Percentiles rank a stretch among this genome's conserved stretches.
Evolutionary conservation across 441 rosid species (phyloP).

Genomic region (Populus tomentosa): DNA sequence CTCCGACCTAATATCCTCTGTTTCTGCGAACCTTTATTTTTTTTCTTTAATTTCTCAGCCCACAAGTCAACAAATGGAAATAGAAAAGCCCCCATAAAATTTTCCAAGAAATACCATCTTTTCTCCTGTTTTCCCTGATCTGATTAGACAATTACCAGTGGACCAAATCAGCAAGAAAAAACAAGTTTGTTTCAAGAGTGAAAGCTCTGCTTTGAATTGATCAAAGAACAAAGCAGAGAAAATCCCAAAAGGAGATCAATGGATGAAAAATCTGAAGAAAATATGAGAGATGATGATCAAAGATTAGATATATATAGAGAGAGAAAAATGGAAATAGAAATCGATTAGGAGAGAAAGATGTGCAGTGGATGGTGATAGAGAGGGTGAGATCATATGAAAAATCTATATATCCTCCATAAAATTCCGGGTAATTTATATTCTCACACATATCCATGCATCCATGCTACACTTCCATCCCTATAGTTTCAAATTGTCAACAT

Average conservation of each 20-base stretch:
- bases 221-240: not conserved
- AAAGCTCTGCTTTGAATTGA: not conserved
- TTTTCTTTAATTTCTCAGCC: not conserved
- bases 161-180: not conserved
- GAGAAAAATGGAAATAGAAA: not conserved
- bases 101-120: not conserved
- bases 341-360: not conserved
- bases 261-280: not conserved
- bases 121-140: not conserved
- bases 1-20: not conserved
- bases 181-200: not conserved
- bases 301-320: not conserved
- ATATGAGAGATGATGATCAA: not conserved
- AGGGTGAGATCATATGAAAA: not conserved
- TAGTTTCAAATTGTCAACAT: not conserved
- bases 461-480: not conserved
- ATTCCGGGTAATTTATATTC: not conserved
- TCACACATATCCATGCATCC: not conserved
- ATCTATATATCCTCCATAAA: not conserved
- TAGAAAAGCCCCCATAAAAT: not conserved
- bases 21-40: not conserved
- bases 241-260: not conserved
- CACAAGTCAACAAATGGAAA: not conserved
- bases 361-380: not conserved
- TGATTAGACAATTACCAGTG: not conserved